Base-by-base conservation (phyloP, 441 rosid genomes). In the Breynia disticha region DNA sequence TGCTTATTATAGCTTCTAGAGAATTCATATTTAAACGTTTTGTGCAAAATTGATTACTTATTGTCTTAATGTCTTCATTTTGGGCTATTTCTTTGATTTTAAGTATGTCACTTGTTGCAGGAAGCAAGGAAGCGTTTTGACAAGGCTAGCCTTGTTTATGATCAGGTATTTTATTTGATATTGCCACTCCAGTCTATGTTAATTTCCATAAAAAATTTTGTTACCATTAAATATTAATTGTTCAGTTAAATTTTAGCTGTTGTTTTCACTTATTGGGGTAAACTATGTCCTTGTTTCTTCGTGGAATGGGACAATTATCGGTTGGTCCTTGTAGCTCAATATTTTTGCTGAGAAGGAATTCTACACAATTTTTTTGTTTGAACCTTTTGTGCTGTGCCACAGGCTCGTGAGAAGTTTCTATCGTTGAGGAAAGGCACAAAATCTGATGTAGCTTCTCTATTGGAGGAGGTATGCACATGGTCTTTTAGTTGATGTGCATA, bases 381-480 rank as follows among this genome's bases (percentile, higher is more conserved):
- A 28, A 2, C n/a, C n/a, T n/a, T n/a, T n/a, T n/a, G n/a, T n/a
- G n/a, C 38, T 16, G 41, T 60, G 51, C 22, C 39, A 28, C 72
- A 95, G 99, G 90, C 90, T 63, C 97, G 99, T 57, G 99, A 95
- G 75, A 95, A 87, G 78, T 95, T 87, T 76, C 77, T 95, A 56
- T 84, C 99, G 16, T 63, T 95, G 71, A 86, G 90, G 86, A 95
- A 95, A 75, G 96, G 98, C 66, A 90, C 98, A 42, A 86, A 71
- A 76, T 68, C 65, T 65, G 90, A 84, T 37, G 77, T 90, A 54
- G 96, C 97, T 52, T 59, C 72, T 63, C 68, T 74, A 63, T 75
- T 90, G 54, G 96, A 95, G 74, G 97, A 90, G 93, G 97, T 95
- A 77, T 66, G 58, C 48, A 59, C 50, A 38, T 17, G n/a, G 49